Percentiles rank a stretch among this genome's conserved stretches.
Conservation (phyloP, 2,329 filamentous ascomycete species). For the Aspergillus costaricaensis region DNA sequence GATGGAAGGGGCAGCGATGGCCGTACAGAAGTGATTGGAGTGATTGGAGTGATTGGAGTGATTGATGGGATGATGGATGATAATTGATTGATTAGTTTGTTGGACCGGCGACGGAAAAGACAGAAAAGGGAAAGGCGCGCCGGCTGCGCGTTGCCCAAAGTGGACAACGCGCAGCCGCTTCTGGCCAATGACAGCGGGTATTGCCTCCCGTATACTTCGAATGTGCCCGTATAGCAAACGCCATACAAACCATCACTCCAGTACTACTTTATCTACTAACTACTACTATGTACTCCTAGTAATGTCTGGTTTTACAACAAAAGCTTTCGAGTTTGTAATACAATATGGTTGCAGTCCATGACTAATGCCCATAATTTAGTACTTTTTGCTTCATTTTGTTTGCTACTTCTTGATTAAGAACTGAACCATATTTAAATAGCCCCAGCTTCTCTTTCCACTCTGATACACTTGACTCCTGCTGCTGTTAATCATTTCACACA, state of each 20-base stretch:
- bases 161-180: not conserved
- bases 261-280: too few species aligned
- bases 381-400: too few species aligned
- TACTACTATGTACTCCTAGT: too few species aligned
- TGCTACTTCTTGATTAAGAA: too few species aligned
- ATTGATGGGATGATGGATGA: not conserved
- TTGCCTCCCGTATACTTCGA: not conserved
- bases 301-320: too few species aligned
- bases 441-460: too few species aligned
- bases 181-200: not conserved
- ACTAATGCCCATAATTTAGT: too few species aligned
- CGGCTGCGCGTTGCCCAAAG: constrained; percentile 1
- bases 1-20: not conserved
- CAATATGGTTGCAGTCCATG: too few species aligned
- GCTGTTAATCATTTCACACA: too few species aligned
- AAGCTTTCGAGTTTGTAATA: rapidly evolving
- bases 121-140: constrained; percentile 5
- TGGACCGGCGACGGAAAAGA: constrained; percentile 2
- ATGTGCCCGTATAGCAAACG: not conserved
- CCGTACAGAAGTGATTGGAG: not conserved
- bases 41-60: constrained; percentile 4
- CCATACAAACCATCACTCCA: too few species aligned
- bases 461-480: too few species aligned
- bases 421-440: too few species aligned
- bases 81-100: not conserved